These are phyloP conservation scores for Linaria vulgaris DNA, from an alignment of 257 asterid genomes.

Conservation along the genomic window DNA sequence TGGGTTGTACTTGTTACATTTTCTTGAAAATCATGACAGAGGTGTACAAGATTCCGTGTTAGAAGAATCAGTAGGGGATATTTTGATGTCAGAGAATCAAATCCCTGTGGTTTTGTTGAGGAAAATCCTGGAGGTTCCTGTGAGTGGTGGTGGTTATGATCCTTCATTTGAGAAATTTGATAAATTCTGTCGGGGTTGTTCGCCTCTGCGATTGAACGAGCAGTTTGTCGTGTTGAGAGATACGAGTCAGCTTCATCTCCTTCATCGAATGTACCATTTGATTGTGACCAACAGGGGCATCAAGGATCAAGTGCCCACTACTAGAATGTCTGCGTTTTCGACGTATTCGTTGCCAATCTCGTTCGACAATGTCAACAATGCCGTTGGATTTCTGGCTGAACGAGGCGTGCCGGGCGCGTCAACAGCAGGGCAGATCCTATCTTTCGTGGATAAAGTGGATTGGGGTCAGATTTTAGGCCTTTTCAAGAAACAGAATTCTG, in stretches of 20 bases:
- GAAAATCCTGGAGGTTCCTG: slow-evolving; percentile 15
- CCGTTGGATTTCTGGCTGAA: slow-evolving; percentile 6
- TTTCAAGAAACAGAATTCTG: neutral
- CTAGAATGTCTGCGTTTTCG: neutral
- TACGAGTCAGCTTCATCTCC: slow-evolving; percentile 30
- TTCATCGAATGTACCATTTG: slow-evolving; percentile 38
- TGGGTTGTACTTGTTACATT: slow-evolving; percentile 37
- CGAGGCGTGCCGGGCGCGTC: slow-evolving; percentile 22
- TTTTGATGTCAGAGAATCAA: slow-evolving; percentile 49
- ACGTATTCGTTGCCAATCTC: neutral
- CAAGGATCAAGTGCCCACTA: too few relatives aligned
- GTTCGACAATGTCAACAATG: neutral
- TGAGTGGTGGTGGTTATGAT: neutral
- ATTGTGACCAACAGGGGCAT: slow-evolving; percentile 19
- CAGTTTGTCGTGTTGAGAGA: neutral
- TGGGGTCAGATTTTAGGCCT: slow-evolving; percentile 19
- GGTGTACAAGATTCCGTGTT: slow-evolving; percentile 1
- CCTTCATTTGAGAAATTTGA: slow-evolving; percentile 14
- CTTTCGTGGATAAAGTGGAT: slow-evolving; percentile 17
- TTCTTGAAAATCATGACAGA: slow-evolving; percentile 10
- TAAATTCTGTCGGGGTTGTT: slow-evolving; percentile 26
- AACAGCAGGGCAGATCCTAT: slow-evolving; percentile 14
- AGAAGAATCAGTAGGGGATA: slow-evolving; percentile 35
- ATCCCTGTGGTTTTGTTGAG: slow-evolving; percentile 33
- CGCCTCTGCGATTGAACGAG: slow-evolving; percentile 33